These are phyloP conservation scores for Botrytis fabae DNA, from an alignment of 2,329 filamentous ascomycete species.

Conservation along the genomic window DNA sequence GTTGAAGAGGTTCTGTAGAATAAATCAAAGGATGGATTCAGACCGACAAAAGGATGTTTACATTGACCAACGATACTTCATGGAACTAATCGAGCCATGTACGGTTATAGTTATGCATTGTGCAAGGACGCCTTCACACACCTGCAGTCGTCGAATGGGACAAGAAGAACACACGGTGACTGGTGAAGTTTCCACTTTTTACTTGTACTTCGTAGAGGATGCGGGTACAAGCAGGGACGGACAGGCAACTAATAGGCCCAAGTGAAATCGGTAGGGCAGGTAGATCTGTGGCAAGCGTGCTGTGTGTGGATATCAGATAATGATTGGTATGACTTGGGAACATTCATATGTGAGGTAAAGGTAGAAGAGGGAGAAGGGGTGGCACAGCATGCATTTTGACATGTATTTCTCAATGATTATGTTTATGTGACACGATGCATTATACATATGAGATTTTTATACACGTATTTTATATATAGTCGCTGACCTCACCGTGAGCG, in stretches of 20 bases:
- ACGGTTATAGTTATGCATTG: neutral
- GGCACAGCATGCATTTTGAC: neutral
- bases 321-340: conserved; percentile 9
- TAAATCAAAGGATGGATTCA: neutral
- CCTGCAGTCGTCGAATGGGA: conserved; percentile 9
- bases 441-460: no score
- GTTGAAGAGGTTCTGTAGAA: neutral
- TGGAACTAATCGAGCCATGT: conserved; percentile 3
- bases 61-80: conserved; percentile 11
- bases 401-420: neutral
- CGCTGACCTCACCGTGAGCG: no score
- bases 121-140: conserved; percentile 11
- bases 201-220: neutral
- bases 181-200: conserved; percentile 7
- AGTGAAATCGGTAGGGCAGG: conserved; percentile 18
- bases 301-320: neutral
- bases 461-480: neutral
- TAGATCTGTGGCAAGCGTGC: conserved; percentile 13
- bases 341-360: neutral
- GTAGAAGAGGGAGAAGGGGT: neutral
- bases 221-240: conserved; percentile 14
- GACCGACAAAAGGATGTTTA: neutral
- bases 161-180: conserved; percentile 9
- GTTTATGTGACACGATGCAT: no score
- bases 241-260: conserved; percentile 17